Conservation (phyloP, 495 filamentous ascomycete genomes). For the Platismatia glauca region DNA sequence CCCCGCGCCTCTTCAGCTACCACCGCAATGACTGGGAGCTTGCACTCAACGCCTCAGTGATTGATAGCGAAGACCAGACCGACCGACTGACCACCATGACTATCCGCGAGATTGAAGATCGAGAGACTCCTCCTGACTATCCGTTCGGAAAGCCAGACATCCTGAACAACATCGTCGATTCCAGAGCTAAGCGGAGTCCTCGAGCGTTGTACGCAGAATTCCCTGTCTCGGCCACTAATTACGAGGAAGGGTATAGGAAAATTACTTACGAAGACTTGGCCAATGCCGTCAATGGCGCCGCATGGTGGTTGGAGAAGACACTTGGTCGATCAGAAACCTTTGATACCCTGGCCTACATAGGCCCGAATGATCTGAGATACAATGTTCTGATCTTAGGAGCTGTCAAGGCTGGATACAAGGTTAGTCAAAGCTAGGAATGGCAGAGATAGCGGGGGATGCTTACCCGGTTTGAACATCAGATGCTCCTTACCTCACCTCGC, state of each 20-base stretch:
- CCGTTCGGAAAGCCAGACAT: neutral
- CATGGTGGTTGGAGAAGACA: conserved; percentile 28
- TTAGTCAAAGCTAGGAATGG: conserved; percentile 3
- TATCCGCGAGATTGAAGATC: too few relatives aligned
- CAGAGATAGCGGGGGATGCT: neutral
- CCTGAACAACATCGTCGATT: conserved; percentile 32
- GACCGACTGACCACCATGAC: too few relatives aligned
- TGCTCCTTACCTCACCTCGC: neutral
- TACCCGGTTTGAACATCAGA: neutral
- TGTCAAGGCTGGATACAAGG: conserved; percentile 42
- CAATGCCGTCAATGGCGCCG: conserved; percentile 22
- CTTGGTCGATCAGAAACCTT: conserved; percentile 28
- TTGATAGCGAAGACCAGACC: too few relatives aligned
- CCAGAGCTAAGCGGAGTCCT: conserved; percentile 31
- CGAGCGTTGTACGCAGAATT: conserved; percentile 33
- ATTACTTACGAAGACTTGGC: neutral
- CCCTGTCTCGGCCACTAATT: conserved; percentile 26
- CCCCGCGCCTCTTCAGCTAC: too few relatives aligned
- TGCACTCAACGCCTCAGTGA: too few relatives aligned
- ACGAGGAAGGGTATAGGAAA: conserved; percentile 12
- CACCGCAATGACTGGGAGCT: too few relatives aligned
- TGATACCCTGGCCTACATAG: conserved; percentile 36
- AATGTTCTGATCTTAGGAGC: conserved; percentile 33
- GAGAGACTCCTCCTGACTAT: too few relatives aligned
- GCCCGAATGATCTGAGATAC: conserved; percentile 38